Evolutionary conservation across 164 flowering plant species (phyloP), one percentile per base, ranked within the genome.

Genomic region (Hamamelis virginiana): DNA sequence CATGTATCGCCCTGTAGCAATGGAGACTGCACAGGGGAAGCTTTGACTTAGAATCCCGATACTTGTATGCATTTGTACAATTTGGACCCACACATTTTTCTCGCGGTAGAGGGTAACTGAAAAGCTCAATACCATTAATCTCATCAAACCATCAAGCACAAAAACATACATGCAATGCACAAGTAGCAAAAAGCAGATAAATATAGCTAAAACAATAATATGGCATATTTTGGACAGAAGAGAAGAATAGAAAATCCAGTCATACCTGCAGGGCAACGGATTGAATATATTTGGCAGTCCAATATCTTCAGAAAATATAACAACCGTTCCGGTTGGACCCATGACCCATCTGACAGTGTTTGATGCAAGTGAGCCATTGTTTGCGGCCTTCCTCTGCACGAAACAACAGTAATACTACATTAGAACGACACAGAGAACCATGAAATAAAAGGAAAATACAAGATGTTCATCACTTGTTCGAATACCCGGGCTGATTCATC

Each of bases 71-170:
- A 47, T 87, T 89, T 1, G 76, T 76, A 63, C 96, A 88, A 9
- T 82, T 76, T 23, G 91, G 93, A 23, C 88, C 90, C 0, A 87
- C 91, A 80, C 96, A 90, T 68, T 80, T 86, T 72, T 86, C 96
- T 0, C 93, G 90, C 0, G 91, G 88, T 13, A 90, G 88, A 27
- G 93, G 96, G 70, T 90, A 90, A 50, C 96, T 90, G 84, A 33
- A 70, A 59, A 63, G 6, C 41, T 56, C 25, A 33, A 64, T n/a
- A 67, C 16, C 28, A 57, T 12, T 47, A 57, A 52, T 25, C 41
- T 33, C 41, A 33, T 33, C 64, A 28, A 46, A 63, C 57, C 22
- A 16, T 18, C 48, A 52, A 21, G 44, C 56, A 50, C 19, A 50
- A 2, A 33, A 33, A 2, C 6, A 2, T 6, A 33, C 6, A 33